Percentiles rank a stretch among this genome's conserved stretches.
Evolutionary conservation across 768 basidiomycete species (phyloP).

Genomic region (Boletus edulis): DNA sequence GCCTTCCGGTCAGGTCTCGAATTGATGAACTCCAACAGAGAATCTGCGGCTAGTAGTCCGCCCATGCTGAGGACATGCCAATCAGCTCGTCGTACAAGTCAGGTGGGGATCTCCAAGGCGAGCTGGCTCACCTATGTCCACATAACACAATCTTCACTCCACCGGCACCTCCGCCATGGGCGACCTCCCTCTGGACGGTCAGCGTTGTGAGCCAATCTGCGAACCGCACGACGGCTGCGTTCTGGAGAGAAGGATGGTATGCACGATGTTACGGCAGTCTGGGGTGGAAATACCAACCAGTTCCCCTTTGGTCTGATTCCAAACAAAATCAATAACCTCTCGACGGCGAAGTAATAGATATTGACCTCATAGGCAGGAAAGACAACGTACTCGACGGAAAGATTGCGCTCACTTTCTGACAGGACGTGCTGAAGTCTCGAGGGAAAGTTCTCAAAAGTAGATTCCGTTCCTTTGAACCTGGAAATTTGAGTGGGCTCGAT

Average conservation of each 20-base stretch:
- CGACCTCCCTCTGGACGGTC: slow-evolving; percentile 81
- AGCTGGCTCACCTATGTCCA: slow-evolving; percentile 69
- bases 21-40: slow-evolving; percentile 67
- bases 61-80: slow-evolving; percentile 70
- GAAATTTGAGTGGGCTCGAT: neutral
- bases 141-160: slow-evolving; percentile 79
- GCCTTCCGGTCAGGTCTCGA: slow-evolving; percentile 61
- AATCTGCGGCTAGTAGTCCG: slow-evolving; percentile 84
- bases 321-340: slow-evolving; percentile 10
- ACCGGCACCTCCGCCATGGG: slow-evolving; percentile 71
- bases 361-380: slow-evolving; percentile 88
- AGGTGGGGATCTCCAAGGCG: neutral
- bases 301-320: slow-evolving; percentile 81
- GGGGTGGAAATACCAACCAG: slow-evolving; percentile 51
- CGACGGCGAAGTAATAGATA: slow-evolving; percentile 5
- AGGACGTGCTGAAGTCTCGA: slow-evolving; percentile 75
- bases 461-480: slow-evolving; percentile 61
- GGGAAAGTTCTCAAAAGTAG: slow-evolving; percentile 78
- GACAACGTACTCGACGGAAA: slow-evolving; percentile 67
- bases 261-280: neutral
- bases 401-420: slow-evolving; percentile 55
- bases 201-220: slow-evolving; percentile 92
- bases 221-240: slow-evolving; percentile 78
- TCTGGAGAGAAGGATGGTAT: slow-evolving; percentile 39
- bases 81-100: neutral